Evolutionary conservation across 805 yeast species (phyloP).

Genomic region (Pichia occidentalis): DNA sequence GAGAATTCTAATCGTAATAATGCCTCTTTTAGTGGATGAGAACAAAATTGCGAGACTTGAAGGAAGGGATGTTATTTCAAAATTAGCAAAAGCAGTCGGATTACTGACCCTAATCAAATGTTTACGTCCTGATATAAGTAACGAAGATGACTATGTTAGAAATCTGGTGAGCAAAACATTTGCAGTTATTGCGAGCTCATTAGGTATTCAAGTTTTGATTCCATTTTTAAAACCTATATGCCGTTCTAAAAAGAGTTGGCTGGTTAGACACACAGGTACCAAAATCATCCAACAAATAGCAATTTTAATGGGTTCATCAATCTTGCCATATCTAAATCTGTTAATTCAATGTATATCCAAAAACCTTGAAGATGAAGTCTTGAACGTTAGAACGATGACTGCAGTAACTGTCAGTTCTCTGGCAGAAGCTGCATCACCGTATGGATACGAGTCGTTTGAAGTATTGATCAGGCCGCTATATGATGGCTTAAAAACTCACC

Average conservation of each 20-base stretch:
- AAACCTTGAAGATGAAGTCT: constrained; percentile 59
- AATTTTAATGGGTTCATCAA: constrained; percentile 56
- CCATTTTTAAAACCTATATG: constrained; percentile 83
- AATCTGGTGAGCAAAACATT: constrained; percentile 70
- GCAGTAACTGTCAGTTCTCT: constrained; percentile 67
- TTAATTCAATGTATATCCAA: constrained; percentile 55
- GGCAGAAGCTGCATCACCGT: constrained; percentile 80
- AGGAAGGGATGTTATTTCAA: constrained; percentile 73
- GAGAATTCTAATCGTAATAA: constrained; percentile 62
- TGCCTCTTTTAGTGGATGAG: constrained; percentile 77
- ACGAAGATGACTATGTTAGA: constrained; percentile 73
- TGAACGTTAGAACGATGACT: constrained; percentile 59
- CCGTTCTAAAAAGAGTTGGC: constrained; percentile 69
- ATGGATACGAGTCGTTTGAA: constrained; percentile 87
- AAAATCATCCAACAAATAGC: constrained; percentile 74
- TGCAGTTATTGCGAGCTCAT: constrained; percentile 75
- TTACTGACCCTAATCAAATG: constrained; percentile 71
- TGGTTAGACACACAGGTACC: constrained; percentile 77
- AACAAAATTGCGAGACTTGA: constrained; percentile 68
- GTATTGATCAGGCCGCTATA: constrained; percentile 67
- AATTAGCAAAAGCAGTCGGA: constrained; percentile 76
- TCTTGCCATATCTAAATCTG: constrained; percentile 65
- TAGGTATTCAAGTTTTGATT: constrained; percentile 63
- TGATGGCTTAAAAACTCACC: constrained; percentile 67
- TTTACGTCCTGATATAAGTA: constrained; percentile 76